Percentiles rank a stretch among this genome's conserved stretches.
Conservation (phyloP, 257 asterid genomes). For the Gentiana macrophylla region DNA sequence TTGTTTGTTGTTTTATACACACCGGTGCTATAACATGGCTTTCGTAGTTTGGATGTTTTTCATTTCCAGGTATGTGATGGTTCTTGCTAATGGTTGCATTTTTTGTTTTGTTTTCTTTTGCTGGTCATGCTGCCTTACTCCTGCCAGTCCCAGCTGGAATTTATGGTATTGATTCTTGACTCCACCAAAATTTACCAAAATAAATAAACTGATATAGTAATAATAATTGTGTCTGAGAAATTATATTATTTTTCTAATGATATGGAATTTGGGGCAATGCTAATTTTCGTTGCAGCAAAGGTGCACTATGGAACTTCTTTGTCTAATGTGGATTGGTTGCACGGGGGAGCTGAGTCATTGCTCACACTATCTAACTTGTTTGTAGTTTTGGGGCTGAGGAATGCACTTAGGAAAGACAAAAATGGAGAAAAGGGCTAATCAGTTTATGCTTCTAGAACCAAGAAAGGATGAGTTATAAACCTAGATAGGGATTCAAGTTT, state of each 20-base stretch:
- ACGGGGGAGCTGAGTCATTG: constrained; percentile 94
- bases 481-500: constrained; percentile 22
- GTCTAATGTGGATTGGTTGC: constrained; percentile 95
- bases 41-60: too few relatives aligned
- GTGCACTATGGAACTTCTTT: constrained; percentile 87
- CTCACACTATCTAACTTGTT: constrained; percentile 84
- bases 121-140: constrained; percentile 26
- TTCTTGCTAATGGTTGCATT: too few relatives aligned
- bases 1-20: too few relatives aligned
- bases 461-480: constrained; percentile 37
- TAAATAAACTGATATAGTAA: not conserved
- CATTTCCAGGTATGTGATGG: too few relatives aligned
- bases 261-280: constrained; percentile 6
- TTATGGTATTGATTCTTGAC: constrained; percentile 46
- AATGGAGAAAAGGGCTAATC: constrained; percentile 26
- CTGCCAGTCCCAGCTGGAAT: constrained; percentile 87
- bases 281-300: constrained; percentile 49
- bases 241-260: not conserved
- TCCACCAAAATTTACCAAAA: not conserved
- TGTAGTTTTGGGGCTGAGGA: constrained; percentile 79
- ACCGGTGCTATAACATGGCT: too few relatives aligned
- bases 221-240: not conserved
- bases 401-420: constrained; percentile 45
- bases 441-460: constrained; percentile 16
- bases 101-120: constrained; percentile 6